These are phyloP conservation scores for Eustoma russellianum DNA, from an alignment of 257 asterid genomes.

Conservation along the genomic window DNA sequence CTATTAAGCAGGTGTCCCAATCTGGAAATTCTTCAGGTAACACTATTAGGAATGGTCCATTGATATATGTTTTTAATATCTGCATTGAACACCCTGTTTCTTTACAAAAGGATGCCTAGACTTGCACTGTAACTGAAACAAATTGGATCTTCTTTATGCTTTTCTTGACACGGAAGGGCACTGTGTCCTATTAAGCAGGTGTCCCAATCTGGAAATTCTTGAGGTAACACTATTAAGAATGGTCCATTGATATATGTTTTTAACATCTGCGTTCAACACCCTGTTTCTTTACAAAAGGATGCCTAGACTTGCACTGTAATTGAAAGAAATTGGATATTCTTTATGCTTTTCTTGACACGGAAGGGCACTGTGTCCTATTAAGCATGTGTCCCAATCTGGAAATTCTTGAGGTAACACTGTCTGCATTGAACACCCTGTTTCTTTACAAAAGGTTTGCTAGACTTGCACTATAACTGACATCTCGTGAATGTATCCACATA, in stretches of 20 bases:
- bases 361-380: constrained; percentile 61
- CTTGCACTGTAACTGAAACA: too few relatives aligned
- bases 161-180: constrained; percentile 83
- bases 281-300: too few relatives aligned
- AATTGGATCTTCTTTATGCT: constrained; percentile 78
- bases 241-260: background rate
- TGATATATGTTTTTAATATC: background rate
- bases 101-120: too few relatives aligned
- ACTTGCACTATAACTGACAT: too few relatives aligned
- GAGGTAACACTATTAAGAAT: constrained; percentile 39
- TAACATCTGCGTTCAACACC: background rate
- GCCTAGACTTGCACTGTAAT: too few relatives aligned
- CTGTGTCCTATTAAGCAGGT: constrained; percentile 46
- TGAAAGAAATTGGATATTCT: too few relatives aligned
- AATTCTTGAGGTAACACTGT: constrained; percentile 72
- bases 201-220: constrained; percentile 74
- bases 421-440: too few relatives aligned
- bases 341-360: too few relatives aligned
- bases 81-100: background rate
- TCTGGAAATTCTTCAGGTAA: constrained; percentile 77
- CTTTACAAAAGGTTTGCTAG: too few relatives aligned
- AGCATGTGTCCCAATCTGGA: constrained; percentile 72
- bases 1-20: constrained; percentile 60
- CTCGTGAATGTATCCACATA: too few relatives aligned
- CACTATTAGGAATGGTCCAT: constrained; percentile 5